Base-by-base conservation (phyloP, 2,329 filamentous ascomycete species). In the Sporothrix globosa region DNA sequence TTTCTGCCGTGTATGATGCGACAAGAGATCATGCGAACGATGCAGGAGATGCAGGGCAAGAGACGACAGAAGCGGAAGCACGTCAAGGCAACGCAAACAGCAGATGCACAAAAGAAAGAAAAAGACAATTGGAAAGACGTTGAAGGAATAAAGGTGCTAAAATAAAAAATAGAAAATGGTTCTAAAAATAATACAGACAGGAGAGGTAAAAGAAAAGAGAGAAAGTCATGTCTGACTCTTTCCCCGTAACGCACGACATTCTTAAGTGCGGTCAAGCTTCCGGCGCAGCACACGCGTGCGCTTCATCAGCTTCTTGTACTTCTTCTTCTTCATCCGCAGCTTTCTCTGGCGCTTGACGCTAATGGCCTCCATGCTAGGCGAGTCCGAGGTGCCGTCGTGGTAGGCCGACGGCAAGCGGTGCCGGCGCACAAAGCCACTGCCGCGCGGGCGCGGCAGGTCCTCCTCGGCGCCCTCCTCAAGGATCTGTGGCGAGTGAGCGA, bases 321-420 rank as follows among this genome's bases (percentile, higher is more conserved):
- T 99, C 88, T 98, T 95, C 88, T 98, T 99, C 92, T 99, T 99
- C 94, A 99, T 99, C 88, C 93, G 97, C 78, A 97, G 83, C 84
- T 96, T 96, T 78, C 93, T 86, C 82, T 97, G 93, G 80, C 96
- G 87, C 85, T 91, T 93, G 76, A 97, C 95, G 78, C 92, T 97
- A 79, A 99, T 93, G 74, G 93, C 88, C 72, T 90, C 83, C 90
- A 97, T 94, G 75, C 83, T 81, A 46, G 72, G 72, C 63, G 27
- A 17, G 6, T 13, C 56, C 58, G 48, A 34, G 39, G 17, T 24
- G 65, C 50, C 48, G 9, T 34, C 30, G 66, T 68, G 53, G 48
- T 54, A 67, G 17, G 56, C 44, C 19, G 60, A 53, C 52, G 54
- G 65, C 69, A 63, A 53, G 24, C 60, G 54, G 24, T 46, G 63